A percentile compares a stretch with the other conserved stretches of the same genome.
Evolutionary conservation across 768 basidiomycete species (phyloP).

Genomic region (Naganishia randhawae): DNA sequence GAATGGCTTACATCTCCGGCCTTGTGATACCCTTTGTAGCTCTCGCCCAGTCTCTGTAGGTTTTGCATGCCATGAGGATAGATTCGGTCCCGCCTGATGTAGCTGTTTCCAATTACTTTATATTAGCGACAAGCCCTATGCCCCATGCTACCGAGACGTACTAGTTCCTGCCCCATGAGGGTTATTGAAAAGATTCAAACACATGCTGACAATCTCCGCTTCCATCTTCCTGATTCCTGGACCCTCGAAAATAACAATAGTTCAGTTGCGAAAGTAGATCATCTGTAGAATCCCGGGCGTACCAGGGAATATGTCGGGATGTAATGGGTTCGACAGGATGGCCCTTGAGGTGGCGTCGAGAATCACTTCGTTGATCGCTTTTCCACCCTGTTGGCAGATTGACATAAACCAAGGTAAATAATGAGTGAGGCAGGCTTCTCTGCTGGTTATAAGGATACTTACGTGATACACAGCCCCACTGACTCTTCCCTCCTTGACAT

Average conservation of each 20-base stretch:
- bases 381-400: conserved; percentile 58
- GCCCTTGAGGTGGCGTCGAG: conserved; percentile 76
- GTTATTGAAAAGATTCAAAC: conserved; percentile 75
- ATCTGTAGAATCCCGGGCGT: conserved; percentile 3
- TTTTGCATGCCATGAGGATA: conserved; percentile 92
- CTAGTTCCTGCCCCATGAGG: conserved; percentile 80
- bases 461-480: conserved; percentile 50
- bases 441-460: conserved; percentile 5
- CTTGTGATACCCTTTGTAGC: conserved; percentile 78
- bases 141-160: conserved; percentile 28
- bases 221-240: conserved; percentile 88
- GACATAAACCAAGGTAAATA: neutral
- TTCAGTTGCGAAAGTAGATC: neutral
- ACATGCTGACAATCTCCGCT: conserved; percentile 86
- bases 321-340: conserved; percentile 80
- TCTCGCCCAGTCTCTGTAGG: conserved; percentile 86
- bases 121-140: neutral
- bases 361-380: conserved; percentile 72
- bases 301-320: conserved; percentile 84
- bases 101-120: conserved; percentile 51
- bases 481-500: conserved; percentile 43
- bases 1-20: conserved; percentile 74
- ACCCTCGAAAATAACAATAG: neutral
- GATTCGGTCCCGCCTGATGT: conserved; percentile 95
- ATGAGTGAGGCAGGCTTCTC: neutral